A percentile compares a stretch with the other conserved stretches of the same genome.
phyloP scores from a whole-genome alignment of 768 basidiomycete species.

The Crepidotus variabilis region DNA sequence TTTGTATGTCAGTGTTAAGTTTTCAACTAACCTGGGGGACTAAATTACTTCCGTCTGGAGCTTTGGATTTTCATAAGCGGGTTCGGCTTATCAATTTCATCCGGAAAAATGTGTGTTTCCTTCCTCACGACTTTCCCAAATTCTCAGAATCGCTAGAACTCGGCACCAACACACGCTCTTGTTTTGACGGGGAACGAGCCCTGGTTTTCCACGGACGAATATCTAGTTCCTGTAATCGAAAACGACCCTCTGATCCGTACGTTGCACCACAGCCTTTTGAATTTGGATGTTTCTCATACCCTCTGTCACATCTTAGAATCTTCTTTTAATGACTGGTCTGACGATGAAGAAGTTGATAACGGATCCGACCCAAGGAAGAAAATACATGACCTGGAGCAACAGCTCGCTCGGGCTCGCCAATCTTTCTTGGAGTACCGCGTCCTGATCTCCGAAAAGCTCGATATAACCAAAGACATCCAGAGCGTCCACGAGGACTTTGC shows the following conservation, averaged over 20 bases:
- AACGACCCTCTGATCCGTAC: slow-evolving; percentile 89
- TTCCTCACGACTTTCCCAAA: neutral
- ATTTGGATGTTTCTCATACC: neutral
- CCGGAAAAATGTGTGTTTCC: slow-evolving; percentile 56
- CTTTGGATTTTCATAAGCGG: slow-evolving; percentile 73
- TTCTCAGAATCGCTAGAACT: slow-evolving; percentile 40
- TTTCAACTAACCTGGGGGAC: neutral
- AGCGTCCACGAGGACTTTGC: slow-evolving; percentile 30
- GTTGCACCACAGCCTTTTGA: slow-evolving; percentile 23
- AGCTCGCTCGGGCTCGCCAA: slow-evolving; percentile 53
- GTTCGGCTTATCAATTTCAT: slow-evolving; percentile 88
- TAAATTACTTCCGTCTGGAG: slow-evolving; percentile 30
- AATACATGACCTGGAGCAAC: slow-evolving; percentile 57
- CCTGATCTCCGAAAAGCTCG: slow-evolving; percentile 52
- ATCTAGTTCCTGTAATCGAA: slow-evolving; percentile 76
- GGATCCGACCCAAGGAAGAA: slow-evolving; percentile 33
- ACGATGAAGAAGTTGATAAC: slow-evolving; percentile 59
- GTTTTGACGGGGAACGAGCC: slow-evolving; percentile 52
- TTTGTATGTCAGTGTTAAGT: slow-evolving; percentile 44
- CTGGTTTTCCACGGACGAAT: slow-evolving; percentile 72
- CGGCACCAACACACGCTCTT: slow-evolving; percentile 39
- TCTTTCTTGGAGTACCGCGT: slow-evolving; percentile 61
- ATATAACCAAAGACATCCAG: slow-evolving; percentile 40
- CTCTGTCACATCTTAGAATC: slow-evolving; percentile 42
- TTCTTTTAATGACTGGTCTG: slow-evolving; percentile 70